These are phyloP conservation scores for Penicillium concentricum DNA, from an alignment of 2,329 filamentous ascomycete species.

Conservation along the genomic window DNA sequence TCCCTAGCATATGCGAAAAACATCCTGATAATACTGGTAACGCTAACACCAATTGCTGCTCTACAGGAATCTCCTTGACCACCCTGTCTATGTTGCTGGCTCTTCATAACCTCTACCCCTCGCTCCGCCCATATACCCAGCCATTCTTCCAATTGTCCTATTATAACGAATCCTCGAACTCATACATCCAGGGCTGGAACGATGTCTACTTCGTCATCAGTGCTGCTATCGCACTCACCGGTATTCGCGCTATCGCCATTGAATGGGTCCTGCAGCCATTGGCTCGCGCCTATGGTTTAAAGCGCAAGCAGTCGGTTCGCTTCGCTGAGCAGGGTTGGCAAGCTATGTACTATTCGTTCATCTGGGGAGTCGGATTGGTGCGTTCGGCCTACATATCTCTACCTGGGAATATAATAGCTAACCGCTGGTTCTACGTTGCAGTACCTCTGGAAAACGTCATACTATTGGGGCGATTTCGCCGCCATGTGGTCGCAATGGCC, in stretches of 20 bases:
- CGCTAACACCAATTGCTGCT: slow-evolving; percentile 18
- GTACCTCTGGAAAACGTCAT: slow-evolving; percentile 77
- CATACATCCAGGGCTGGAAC: slow-evolving; percentile 75
- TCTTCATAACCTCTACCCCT: slow-evolving; percentile 78
- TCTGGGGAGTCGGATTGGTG: slow-evolving; percentile 84
- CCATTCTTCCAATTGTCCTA: slow-evolving; percentile 90
- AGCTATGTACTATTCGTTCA: slow-evolving; percentile 75
- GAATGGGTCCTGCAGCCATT: slow-evolving; percentile 82
- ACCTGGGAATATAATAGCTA: slow-evolving; percentile 4
- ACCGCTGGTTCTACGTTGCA: slow-evolving; percentile 36
- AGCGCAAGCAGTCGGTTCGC: slow-evolving; percentile 73
- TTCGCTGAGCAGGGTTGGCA: slow-evolving; percentile 96
- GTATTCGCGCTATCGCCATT: slow-evolving; percentile 78
- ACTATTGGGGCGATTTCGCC: slow-evolving; percentile 73
- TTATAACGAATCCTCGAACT: slow-evolving; percentile 65
- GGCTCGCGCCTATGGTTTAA: slow-evolving; percentile 69
- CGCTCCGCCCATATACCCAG: slow-evolving; percentile 72
- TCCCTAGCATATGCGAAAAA: neutral
- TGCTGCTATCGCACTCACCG: slow-evolving; percentile 82
- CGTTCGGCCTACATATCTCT: slow-evolving; percentile 30
- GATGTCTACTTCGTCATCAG: slow-evolving; percentile 75
- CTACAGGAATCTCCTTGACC: slow-evolving; percentile 76
- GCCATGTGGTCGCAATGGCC: slow-evolving; percentile 87
- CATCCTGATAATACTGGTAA: neutral
- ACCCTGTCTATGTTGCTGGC: slow-evolving; percentile 79